Conservation (phyloP, 75 land plant species). For the Pinus tabuliformis region DNA sequence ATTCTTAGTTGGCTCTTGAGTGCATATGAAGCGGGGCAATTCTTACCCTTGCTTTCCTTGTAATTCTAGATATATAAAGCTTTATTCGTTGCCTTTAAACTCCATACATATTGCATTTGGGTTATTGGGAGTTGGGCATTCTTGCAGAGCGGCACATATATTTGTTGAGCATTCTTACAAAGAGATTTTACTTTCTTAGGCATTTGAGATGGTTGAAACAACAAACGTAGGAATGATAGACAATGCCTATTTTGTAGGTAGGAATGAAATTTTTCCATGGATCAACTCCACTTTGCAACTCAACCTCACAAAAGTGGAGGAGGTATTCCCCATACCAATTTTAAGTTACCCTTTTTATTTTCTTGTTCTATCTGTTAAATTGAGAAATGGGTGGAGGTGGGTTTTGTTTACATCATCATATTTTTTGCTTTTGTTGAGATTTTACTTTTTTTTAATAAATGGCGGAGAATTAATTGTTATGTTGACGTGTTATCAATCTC, state of each 20-base stretch:
- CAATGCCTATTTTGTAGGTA: conserved; percentile 87
- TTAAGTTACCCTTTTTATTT: background rate
- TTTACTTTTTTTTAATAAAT: no score
- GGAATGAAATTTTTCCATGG: conserved; percentile 88
- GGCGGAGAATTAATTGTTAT: background rate
- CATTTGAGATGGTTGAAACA: conserved; percentile 31
- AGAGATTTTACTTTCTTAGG: background rate
- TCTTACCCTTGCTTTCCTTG: background rate
- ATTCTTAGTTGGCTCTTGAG: background rate
- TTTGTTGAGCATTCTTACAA: background rate
- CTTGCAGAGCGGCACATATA: background rate
- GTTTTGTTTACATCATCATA: background rate
- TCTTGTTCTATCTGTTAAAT: background rate
- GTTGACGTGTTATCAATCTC: background rate
- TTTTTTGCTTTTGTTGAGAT: background rate
- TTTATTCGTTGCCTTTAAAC: no score
- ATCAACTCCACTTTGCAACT: conserved; percentile 90
- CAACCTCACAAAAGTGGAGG: conserved; percentile 85
- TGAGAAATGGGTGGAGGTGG: conserved; percentile 1
- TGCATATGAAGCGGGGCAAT: background rate
- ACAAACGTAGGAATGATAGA: conserved; percentile 97
- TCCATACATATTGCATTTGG: conserved; percentile 1
- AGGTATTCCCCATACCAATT: conserved; percentile 32
- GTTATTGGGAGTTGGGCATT: background rate
- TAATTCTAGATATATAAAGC: background rate